Base-by-base conservation (phyloP, 2,329 filamentous ascomycete species). In the Trichoderma oligosporum region DNA sequence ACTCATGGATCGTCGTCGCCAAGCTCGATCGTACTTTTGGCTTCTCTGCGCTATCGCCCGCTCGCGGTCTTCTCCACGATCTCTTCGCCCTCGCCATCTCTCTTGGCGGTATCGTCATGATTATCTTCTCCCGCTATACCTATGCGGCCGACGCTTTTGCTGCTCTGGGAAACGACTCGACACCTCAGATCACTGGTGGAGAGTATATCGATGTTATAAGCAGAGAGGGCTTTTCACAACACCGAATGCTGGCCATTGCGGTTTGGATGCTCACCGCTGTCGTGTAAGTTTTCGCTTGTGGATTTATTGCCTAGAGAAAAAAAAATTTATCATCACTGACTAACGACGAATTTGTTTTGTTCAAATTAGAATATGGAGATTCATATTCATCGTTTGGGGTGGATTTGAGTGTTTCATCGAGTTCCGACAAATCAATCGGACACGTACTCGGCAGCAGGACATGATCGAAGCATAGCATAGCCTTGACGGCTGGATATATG, bases 1-100 rank as follows among this genome's bases (percentile, higher is more conserved):
- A 74, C 45, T 73, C 69, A 63, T 73, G 71, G 70, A 69, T 73
- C 38, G 65, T 69, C 41, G 55, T 69, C 45, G 67, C 70, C 3
- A 60, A 68, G 12, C 61, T 64, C 5, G 67, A 71, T 24, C 59
- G 63, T 7, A 57, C 64, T 7, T 56, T 64, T 11, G 64, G 64
- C 7, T 66, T 71, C 12, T 58, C 62, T 14, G 61, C 66, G 25
- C 56, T 70, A 24, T 59, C 65, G 16, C 61, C 68, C 2, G 65
- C 66, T 3, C 64, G 68, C n/a, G 63, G 61, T 35, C 60, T 70
- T 5, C 56, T 71, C 6, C 67, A 70, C 58, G 71, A 74, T 48
- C 58, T 71, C 38, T 67, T 73, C 39, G 61, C 68, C 7, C 61
- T 73, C 18, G 70, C 67, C 18, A 55, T 73, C 12, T 67, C 64